A percentile compares a stretch with the other conserved stretches of the same genome.
Conservation (phyloP, 495 filamentous ascomycete genomes). For the Chaetomidium leptoderma region DNA sequence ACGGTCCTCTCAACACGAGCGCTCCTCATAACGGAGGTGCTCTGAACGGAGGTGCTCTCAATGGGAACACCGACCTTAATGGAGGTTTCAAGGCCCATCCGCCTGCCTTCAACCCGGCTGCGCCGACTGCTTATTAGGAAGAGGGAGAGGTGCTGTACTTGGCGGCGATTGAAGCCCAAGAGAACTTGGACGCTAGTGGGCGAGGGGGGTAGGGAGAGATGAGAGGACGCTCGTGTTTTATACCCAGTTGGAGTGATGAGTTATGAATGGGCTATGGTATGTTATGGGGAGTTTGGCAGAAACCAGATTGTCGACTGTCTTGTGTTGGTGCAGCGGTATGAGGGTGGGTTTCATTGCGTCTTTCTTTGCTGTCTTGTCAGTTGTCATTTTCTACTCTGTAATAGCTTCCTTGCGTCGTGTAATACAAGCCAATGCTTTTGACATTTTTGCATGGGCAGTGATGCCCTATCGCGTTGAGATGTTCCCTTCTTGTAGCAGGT, state of each 20-base stretch:
- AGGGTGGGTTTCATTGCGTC: background rate
- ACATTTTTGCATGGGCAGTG: too few relatives aligned
- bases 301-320: background rate
- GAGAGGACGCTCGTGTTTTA: background rate
- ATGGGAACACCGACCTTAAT: background rate
- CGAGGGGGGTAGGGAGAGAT: background rate
- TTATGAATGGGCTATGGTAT: background rate
- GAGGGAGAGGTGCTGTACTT: background rate
- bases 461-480: too few relatives aligned
- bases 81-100: conserved; percentile 4
- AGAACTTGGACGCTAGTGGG: background rate
- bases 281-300: background rate
- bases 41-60: conserved; percentile 1
- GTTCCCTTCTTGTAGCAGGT: too few relatives aligned
- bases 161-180: background rate
- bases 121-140: background rate
- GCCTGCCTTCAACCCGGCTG: conserved; percentile 6
- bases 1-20: background rate
- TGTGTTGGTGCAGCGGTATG: background rate
- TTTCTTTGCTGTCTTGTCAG: background rate
- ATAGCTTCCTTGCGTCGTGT: conserved; percentile 5
- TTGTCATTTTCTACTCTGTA: conserved; percentile 4
- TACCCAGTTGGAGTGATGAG: conserved; percentile 7
- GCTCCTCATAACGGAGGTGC: background rate
- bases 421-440: background rate